These are phyloP conservation scores for Fusarium sp. DNA, from an alignment of 2,329 filamentous ascomycete species.

Conservation along the genomic window DNA sequence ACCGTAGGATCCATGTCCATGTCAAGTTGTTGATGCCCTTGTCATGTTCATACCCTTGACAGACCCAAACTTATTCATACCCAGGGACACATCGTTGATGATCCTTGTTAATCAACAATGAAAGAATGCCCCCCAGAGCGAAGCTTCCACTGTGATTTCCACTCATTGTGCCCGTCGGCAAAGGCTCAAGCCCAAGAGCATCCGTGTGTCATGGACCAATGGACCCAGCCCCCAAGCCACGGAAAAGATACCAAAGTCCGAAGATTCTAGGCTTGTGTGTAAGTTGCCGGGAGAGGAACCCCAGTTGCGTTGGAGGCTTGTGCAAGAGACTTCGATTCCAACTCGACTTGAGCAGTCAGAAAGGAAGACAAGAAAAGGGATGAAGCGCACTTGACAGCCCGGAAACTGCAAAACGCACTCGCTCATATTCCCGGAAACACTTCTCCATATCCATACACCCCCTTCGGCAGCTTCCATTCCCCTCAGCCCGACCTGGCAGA, in stretches of 20 bases:
- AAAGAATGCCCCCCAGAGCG: neutral
- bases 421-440: neutral
- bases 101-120: slow-evolving; percentile 6
- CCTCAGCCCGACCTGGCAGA: neutral
- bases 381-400: neutral
- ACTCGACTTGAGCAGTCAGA: slow-evolving; percentile 9
- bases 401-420: neutral
- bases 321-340: neutral
- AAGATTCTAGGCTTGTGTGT: slow-evolving; percentile 22
- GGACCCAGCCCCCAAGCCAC: slow-evolving; percentile 15
- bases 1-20: slow-evolving; percentile 4
- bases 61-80: neutral
- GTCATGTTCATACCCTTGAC: slow-evolving; percentile 8
- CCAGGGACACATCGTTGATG: neutral
- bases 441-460: neutral
- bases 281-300: slow-evolving; percentile 30
- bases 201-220: slow-evolving; percentile 2
- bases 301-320: slow-evolving; percentile 9
- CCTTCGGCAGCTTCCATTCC: neutral
- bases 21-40: neutral
- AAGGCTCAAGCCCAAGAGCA: neutral
- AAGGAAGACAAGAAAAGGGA: neutral
- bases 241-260: slow-evolving; percentile 7
- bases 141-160: neutral
- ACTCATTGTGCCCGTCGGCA: slow-evolving; percentile 11